These are phyloP conservation scores for Colletotrichum sp. DNA, from an alignment of 2,329 filamentous ascomycete genomes.

Conservation along the genomic window DNA sequence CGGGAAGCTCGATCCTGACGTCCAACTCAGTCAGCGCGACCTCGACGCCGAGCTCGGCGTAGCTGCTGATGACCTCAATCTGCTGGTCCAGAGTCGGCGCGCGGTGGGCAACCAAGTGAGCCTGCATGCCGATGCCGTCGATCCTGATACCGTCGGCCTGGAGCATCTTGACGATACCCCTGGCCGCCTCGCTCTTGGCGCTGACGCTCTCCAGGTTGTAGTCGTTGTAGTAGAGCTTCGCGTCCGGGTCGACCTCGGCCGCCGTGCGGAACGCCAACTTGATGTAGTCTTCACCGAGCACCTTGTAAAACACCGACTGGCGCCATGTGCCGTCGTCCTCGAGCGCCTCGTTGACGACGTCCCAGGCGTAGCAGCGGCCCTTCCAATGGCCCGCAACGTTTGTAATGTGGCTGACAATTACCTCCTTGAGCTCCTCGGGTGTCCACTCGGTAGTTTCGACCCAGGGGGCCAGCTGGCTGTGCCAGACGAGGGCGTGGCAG, in stretches of 20 bases:
- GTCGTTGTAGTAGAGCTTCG: conserved; percentile 63
- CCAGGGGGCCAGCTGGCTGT: conserved; percentile 48
- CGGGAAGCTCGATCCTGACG: conserved; percentile 43
- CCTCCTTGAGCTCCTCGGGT: conserved; percentile 57
- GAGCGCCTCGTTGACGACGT: conserved; percentile 69
- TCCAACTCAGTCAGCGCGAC: conserved; percentile 62
- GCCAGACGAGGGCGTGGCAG: conserved; percentile 60
- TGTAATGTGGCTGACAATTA: conserved; percentile 61
- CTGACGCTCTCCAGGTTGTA: conserved; percentile 65
- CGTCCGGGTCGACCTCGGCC: conserved; percentile 55
- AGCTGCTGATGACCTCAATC: conserved; percentile 46
- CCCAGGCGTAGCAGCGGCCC: conserved; percentile 67
- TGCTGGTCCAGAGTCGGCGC: conserved; percentile 40
- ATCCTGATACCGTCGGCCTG: conserved; percentile 58
- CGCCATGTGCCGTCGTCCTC: conserved; percentile 62
- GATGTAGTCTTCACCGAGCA: conserved; percentile 62
- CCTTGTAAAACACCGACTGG: conserved; percentile 56
- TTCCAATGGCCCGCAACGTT: conserved; percentile 63
- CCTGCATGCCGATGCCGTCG: conserved; percentile 67
- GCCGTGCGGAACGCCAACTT: conserved; percentile 62
- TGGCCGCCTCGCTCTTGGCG: conserved; percentile 48
- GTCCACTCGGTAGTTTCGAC: conserved; percentile 51
- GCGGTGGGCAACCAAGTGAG: conserved; percentile 62
- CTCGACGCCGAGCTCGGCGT: conserved; percentile 49
- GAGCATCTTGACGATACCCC: conserved; percentile 50